Conservation (phyloP, 805 yeast genomes). For the Lachancea nothofagi region DNA sequence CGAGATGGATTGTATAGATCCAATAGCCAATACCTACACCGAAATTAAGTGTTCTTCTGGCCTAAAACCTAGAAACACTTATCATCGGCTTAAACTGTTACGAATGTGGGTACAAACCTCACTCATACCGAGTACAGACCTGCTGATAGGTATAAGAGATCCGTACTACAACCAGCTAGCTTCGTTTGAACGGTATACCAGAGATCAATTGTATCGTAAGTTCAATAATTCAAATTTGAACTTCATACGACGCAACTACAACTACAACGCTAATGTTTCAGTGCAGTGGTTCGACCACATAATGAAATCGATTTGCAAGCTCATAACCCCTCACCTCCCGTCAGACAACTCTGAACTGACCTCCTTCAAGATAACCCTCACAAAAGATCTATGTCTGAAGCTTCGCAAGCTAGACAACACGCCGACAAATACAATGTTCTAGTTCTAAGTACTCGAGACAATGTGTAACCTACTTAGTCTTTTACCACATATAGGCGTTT, state of each 20-base stretch:
- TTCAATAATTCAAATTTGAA: constrained; percentile 18
- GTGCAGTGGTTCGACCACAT: constrained; percentile 26
- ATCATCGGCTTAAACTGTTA: constrained; percentile 28
- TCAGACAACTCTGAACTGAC: not conserved
- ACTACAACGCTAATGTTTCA: constrained; percentile 25
- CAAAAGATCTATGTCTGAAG: not conserved
- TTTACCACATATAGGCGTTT: not conserved
- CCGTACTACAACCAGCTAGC: constrained; percentile 21
- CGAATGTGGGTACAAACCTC: constrained; percentile 33
- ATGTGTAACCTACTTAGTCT: too few relatives aligned
- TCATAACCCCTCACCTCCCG: not conserved
- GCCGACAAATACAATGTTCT: constrained; percentile 1
- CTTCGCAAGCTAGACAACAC: constrained; percentile 2
- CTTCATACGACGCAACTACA: constrained; percentile 13
- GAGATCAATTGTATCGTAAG: constrained; percentile 16
- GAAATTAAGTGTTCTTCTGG: constrained; percentile 30
- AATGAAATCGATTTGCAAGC: constrained; percentile 1
- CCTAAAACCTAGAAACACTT: constrained; percentile 17
- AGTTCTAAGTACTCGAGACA: not conserved
- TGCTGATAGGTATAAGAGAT: constrained; percentile 29
- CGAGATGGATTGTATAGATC: constrained; percentile 31
- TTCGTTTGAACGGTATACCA: constrained; percentile 23
- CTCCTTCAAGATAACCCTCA: constrained; percentile 3
- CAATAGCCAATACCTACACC: constrained; percentile 17
- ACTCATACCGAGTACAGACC: constrained; percentile 25